These are phyloP conservation scores for Pichia phayaonensis DNA, from an alignment of 805 yeast genomes.

Conservation along the genomic window DNA sequence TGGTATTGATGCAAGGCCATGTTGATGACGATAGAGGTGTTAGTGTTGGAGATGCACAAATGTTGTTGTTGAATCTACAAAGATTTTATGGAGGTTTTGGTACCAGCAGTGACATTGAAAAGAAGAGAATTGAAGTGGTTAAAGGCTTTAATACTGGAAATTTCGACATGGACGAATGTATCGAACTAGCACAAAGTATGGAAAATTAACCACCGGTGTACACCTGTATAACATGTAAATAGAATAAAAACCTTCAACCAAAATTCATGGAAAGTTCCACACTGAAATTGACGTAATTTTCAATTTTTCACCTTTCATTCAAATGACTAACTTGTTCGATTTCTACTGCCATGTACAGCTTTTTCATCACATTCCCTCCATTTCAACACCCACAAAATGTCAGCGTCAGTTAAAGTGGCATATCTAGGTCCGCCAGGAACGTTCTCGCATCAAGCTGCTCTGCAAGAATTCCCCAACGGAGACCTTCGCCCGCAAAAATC, in stretches of 20 bases:
- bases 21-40: conserved; percentile 67
- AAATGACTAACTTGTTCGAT: too few species aligned
- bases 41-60: conserved; percentile 67
- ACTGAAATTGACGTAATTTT: too few species aligned
- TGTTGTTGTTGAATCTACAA: conserved; percentile 68
- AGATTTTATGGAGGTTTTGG: conserved; percentile 73
- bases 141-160: conserved; percentile 63
- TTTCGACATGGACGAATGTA: conserved; percentile 62
- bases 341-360: too few species aligned
- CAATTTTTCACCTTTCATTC: background rate
- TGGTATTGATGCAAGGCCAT: conserved; percentile 80
- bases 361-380: background rate
- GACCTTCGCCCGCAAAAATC: conserved; percentile 32
- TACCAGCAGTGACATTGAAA: conserved; percentile 33
- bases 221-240: background rate
- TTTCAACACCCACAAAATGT: background rate
- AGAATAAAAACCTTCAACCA: background rate
- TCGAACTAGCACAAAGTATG: conserved; percentile 66
- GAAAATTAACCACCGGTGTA: conserved; percentile 31
- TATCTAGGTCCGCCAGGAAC: conserved; percentile 90
- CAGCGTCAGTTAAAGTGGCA: conserved; percentile 40
- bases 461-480: conserved; percentile 27
- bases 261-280: too few species aligned
- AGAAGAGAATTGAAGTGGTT: conserved; percentile 50
- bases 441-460: conserved; percentile 78